Conservation (phyloP, 2,329 filamentous ascomycete species). For the Cadophora gregata region DNA sequence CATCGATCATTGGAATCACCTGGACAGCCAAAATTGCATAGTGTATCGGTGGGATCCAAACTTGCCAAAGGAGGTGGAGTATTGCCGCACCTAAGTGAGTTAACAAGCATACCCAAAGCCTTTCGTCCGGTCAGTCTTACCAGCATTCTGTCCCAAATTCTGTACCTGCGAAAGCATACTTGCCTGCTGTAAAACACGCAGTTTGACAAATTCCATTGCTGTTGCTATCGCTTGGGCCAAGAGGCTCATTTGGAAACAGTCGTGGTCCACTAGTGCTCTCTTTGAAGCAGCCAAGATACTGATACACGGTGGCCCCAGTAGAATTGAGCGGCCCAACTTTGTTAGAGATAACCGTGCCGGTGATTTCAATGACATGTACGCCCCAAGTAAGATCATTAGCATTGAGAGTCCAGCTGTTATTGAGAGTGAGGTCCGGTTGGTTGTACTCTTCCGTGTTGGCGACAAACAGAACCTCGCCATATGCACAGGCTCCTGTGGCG, state of each 20-base stretch:
- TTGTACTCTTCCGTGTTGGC: slow-evolving; percentile 39
- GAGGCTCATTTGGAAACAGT: slow-evolving; percentile 41
- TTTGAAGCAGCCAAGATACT: slow-evolving; percentile 45
- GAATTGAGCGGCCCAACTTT: slow-evolving; percentile 41
- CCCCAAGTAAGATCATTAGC: slow-evolving; percentile 47
- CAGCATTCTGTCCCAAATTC: slow-evolving; percentile 42
- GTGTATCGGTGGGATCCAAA: slow-evolving; percentile 30
- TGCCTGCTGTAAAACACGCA: slow-evolving; percentile 44
- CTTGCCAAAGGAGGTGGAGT: slow-evolving; percentile 38
- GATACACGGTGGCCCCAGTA: slow-evolving; percentile 34
- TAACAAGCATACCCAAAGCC: slow-evolving; percentile 1
- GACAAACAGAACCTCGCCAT: slow-evolving; percentile 40
- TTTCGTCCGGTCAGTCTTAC: neutral
- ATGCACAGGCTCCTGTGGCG: slow-evolving; percentile 39
- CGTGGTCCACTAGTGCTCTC: slow-evolving; percentile 41
- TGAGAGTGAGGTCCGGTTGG: slow-evolving; percentile 32
- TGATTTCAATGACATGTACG: slow-evolving; percentile 44
- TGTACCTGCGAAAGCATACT: slow-evolving; percentile 43
- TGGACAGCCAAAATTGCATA: slow-evolving; percentile 35
- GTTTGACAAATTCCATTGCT: slow-evolving; percentile 41
- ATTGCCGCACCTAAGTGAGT: slow-evolving; percentile 45
- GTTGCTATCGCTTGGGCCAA: slow-evolving; percentile 36
- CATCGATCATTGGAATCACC: slow-evolving; percentile 31
- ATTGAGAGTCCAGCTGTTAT: slow-evolving; percentile 47
- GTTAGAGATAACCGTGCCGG: slow-evolving; percentile 25